Evolutionary conservation across 768 basidiomycete species (phyloP).

Genomic region (Russula sp.): DNA sequence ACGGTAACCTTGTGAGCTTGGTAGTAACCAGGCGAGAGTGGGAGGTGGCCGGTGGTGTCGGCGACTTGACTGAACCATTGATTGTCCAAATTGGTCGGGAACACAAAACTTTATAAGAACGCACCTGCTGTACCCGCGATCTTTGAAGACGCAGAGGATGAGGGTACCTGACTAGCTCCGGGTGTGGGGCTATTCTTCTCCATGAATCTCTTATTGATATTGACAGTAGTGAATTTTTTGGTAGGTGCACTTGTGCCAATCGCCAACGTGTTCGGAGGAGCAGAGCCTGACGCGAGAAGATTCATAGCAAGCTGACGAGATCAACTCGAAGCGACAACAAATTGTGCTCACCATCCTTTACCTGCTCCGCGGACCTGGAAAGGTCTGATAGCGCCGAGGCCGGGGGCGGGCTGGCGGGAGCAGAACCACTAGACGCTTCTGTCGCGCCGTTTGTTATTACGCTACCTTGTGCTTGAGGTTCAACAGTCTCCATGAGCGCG

Average conservation of each 20-base stretch:
- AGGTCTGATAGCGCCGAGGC: conserved; percentile 8
- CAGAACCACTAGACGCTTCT: conserved; percentile 16
- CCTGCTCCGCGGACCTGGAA: conserved; percentile 16
- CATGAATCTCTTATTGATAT: conserved; percentile 95
- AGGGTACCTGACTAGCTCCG: conserved; percentile 39
- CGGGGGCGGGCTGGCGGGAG: conserved; percentile 16
- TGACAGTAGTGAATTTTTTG: conserved; percentile 85
- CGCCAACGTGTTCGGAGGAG: conserved; percentile 14
- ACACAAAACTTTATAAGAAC: conserved; percentile 23
- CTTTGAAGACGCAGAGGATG: conserved; percentile 43
- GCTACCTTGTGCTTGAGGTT: conserved; percentile 41
- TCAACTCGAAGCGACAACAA: not conserved
- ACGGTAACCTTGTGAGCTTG: conserved; percentile 69
- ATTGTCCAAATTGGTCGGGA: not conserved
- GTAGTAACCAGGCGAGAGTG: conserved; percentile 84
- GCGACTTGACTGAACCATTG: conserved; percentile 47
- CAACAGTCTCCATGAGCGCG: conserved; percentile 79
- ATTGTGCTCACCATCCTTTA: conserved; percentile 13
- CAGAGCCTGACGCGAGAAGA: conserved; percentile 10
- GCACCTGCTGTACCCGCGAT: conserved; percentile 48
- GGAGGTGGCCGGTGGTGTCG: conserved; percentile 45
- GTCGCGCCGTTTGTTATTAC: conserved; percentile 36
- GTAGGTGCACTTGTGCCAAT: conserved; percentile 42
- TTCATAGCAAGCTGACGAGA: conserved; percentile 2
- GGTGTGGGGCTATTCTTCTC: conserved; percentile 75